Base-by-base conservation (phyloP, 1,284 basidiomycete genomes). In the Coriolopsis trogii region DNA sequence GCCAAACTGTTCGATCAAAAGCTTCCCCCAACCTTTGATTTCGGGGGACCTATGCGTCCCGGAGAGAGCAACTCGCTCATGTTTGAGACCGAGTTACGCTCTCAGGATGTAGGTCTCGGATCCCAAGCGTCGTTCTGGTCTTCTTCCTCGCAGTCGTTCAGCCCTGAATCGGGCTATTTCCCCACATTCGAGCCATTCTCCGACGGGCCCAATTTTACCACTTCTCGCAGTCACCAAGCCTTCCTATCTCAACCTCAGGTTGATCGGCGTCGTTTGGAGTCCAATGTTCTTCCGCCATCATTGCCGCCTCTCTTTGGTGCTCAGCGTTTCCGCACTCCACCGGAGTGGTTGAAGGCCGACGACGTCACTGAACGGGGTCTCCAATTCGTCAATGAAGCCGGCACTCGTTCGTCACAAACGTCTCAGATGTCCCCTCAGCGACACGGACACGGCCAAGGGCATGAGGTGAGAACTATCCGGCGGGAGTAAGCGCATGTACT, bases 1-100 rank as follows among this genome's bases (percentile, higher is more conserved):
- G 78, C 79, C 47, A 78, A 80, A 47, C 68, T 76, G 25, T 81
- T 83, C 60, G 82, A 85, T 55, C 64, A 75, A 45, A 85, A 84
- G 64, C 62, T 80, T 43, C 74, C 76, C 55, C 69, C 75, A 33
- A 70, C 76, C 16, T 81, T 79, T 59, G 83, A 85, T 41, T 67
- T 76, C 41, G 63, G 66, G 39, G 66, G 72, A 46, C 62, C 51
- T 26, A 40, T 56, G 20, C 59, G 62, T 16, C 46, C 62, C 12
- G 59, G 63, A 24, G 56, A 64, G 23, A 65, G 63, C 46, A 66
- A 64, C 34, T 51, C 51, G 4, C 63, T 70, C 16, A 56, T 70
- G 51, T 68, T 71, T 41, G 67, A 73, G 55, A 63, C 66, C 6
- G 67, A 63, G 8, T 55, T 53, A 20, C 62, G 65, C 15, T 55